Evolutionary conservation across 140 eudicot genomes (phyloP).

Genomic region (Oenanthe javanica): DNA sequence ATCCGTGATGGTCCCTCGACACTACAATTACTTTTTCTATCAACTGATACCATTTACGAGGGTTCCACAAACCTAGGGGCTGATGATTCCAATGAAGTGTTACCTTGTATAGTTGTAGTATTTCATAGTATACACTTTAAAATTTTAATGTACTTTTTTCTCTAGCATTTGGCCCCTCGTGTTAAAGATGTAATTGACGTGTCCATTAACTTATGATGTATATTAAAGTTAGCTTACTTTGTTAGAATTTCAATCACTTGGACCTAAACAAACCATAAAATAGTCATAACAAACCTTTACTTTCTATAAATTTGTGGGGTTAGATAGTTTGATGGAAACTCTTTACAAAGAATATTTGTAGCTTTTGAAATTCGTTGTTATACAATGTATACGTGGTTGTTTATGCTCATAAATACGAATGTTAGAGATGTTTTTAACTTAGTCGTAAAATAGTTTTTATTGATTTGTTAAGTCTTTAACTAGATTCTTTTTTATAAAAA

Average conservation of each 20-base stretch:
- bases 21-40: not conserved
- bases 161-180: not conserved
- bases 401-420: too few relatives aligned
- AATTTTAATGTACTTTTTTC: not conserved
- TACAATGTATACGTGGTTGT: not conserved
- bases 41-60: not conserved
- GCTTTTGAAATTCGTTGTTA: not conserved
- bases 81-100: not conserved
- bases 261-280: not conserved
- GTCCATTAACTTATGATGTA: not conserved
- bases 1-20: not conserved
- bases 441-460: too few relatives aligned
- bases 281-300: not conserved
- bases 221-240: not conserved
- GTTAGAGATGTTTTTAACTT: too few relatives aligned
- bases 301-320: not conserved
- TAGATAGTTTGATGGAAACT: not conserved
- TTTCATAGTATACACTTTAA: not conserved
- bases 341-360: not conserved
- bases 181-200: slow-evolving; percentile 9
- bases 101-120: not conserved
- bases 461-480: too few relatives aligned
- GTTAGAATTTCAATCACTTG: not conserved
- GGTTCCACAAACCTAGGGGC: slow-evolving; percentile 5
- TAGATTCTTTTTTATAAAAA: too few relatives aligned